Evolutionary conservation across 2,329 filamentous ascomycete genomes (phyloP).

Genomic region (Trichoderma gracile): DNA sequence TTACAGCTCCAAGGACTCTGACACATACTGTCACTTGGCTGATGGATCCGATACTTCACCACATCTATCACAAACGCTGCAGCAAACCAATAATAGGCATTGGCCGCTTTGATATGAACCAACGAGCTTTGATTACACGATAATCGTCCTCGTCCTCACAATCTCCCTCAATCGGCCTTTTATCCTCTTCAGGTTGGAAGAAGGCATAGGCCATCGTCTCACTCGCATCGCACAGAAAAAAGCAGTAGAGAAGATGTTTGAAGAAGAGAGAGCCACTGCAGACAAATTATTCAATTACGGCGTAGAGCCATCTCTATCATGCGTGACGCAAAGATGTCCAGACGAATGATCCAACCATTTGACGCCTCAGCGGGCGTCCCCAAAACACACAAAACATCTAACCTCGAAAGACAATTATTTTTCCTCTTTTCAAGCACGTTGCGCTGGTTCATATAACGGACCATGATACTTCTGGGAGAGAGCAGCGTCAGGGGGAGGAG

Average conservation of each 20-base stretch:
- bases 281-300: conserved; percentile 31
- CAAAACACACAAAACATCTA: conserved; percentile 23
- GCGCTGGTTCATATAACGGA: conserved; percentile 17
- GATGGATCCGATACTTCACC: neutral
- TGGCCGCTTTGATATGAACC: neutral
- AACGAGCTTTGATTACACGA: neutral
- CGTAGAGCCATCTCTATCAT: conserved; percentile 32
- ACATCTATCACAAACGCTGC: neutral
- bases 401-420: conserved; percentile 24
- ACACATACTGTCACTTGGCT: neutral
- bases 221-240: neutral
- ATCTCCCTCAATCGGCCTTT: neutral
- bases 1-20: neutral
- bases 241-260: neutral
- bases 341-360: conserved; percentile 28
- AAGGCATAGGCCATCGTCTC: neutral
- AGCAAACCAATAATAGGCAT: neutral
- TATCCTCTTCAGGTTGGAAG: neutral
- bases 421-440: conserved; percentile 11
- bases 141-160: neutral
- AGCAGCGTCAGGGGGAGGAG: conserved; percentile 26
- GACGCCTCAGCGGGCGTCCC: conserved; percentile 27
- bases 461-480: conserved; percentile 27
- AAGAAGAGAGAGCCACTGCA: neutral
- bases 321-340: conserved; percentile 26